Evolutionary conservation across 345 rosid species (phyloP), one percentile per base, ranked within the genome.

Genomic region (Tarenaya hassleriana): DNA sequence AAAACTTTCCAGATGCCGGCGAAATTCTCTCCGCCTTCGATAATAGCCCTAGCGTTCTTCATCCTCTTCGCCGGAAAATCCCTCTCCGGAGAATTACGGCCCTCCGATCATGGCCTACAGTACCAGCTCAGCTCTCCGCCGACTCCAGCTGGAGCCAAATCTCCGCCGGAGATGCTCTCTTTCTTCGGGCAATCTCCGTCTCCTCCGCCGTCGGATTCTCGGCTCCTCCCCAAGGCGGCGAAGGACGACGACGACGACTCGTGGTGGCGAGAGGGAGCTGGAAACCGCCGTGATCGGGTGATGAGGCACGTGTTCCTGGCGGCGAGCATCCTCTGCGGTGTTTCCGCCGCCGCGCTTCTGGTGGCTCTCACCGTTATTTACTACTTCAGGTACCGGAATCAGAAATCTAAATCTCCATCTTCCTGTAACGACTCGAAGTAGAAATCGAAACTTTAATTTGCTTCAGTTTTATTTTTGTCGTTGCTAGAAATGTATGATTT

Each of bases 81-180:
- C 7, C 18, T 34, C 16, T 62, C 73, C 14, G 59, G 69, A 27
- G 89, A 66, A 16, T n/a, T 79, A 39, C 66, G 89, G n/a, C 85
- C 89, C n/a, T 75, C 85, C 0, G 75, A 82, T 39, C 89, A 82
- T 55, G 89, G 89, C 4, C 44, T 82, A 50, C 77, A 64, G 47
- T 76, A 70, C 52, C 85, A 78, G 55, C 24, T 35, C 58, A 38
- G 58, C 11, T 73, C 82, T 14, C 81, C 75, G 19, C 50, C 42
- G 7, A 55, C 52, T 16, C 50, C 42, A 4, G 47, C 52, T 5
- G 65, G 41, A 20, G 57, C 47, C 27, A 53, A 65, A 0, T 47
- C 82, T 6, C 67, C 82, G 9, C 69, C 64, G 18, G 64, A 70
- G 40, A 76, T 80, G 92, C 51, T 12, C 60, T 58, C 75, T 0